Percentiles rank a stretch among this genome's conserved stretches.
Conservation (phyloP, 2,329 filamentous ascomycete genomes). For the Nothophoma quercina region DNA sequence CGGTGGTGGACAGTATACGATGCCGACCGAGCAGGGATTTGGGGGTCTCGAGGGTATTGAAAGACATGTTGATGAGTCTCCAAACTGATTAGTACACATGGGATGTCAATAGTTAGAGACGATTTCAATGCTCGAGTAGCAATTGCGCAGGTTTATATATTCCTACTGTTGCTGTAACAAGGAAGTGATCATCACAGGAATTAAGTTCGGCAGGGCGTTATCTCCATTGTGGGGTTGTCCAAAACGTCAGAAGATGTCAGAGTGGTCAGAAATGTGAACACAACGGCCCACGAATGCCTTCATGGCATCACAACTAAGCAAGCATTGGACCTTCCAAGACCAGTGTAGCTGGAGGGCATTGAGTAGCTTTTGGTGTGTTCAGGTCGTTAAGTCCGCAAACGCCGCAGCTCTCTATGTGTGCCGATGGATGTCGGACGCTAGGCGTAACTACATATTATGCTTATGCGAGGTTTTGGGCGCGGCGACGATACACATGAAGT, state of each 20-base stretch:
- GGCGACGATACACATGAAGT: too few relatives aligned
- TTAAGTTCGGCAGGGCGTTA: background rate
- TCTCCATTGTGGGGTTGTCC: slow-evolving; percentile 5
- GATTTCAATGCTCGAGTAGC: background rate
- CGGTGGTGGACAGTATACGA: slow-evolving; percentile 57
- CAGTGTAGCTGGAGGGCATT: too few relatives aligned
- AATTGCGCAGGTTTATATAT: too few relatives aligned
- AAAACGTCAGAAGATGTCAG: background rate
- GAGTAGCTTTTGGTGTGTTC: too few relatives aligned
- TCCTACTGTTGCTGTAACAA: too few relatives aligned
- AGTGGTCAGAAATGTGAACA: background rate
- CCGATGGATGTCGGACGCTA: too few relatives aligned
- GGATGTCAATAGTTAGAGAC: too few relatives aligned
- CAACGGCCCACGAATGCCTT: background rate
- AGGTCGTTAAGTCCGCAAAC: too few relatives aligned
- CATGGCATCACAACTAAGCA: background rate
- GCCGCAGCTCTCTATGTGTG: too few relatives aligned
- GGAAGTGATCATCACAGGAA: background rate
- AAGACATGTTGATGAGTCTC: slow-evolving; percentile 8
- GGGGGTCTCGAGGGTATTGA: slow-evolving; percentile 4
- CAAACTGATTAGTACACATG: too few relatives aligned
- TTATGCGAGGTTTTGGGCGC: too few relatives aligned
- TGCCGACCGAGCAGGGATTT: slow-evolving; percentile 56
- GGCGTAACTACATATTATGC: too few relatives aligned
- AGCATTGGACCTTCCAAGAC: background rate